phyloP scores from a whole-genome alignment of 495 filamentous ascomycete genomes.

The Jackrogersella multiformis region DNA sequence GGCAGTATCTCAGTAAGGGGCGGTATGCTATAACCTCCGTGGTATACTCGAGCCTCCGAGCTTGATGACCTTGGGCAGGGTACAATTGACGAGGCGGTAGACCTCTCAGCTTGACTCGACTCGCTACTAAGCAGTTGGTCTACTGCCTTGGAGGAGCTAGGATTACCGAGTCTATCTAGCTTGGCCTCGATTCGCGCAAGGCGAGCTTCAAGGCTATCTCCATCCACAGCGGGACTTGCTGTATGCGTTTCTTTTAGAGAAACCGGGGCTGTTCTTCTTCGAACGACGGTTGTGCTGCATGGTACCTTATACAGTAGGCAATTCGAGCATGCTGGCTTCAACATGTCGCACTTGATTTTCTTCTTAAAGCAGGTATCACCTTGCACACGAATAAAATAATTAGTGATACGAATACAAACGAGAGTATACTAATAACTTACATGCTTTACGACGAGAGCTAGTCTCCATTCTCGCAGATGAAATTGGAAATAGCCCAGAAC shows the following conservation, averaged over 20 bases:
- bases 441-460: conserved; percentile 44
- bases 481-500: background rate
- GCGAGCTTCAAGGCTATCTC: conserved; percentile 39
- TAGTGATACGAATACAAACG: background rate
- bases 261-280: conserved; percentile 27
- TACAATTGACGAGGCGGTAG: background rate
- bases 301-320: conserved; percentile 46
- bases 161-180: conserved; percentile 40
- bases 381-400: background rate
- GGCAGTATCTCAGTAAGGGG: conserved; percentile 42
- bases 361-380: conserved; percentile 50
- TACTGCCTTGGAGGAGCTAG: conserved; percentile 1
- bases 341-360: conserved; percentile 49
- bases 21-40: conserved; percentile 27
- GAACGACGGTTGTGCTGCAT: conserved; percentile 44
- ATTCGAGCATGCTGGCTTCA: conserved; percentile 48
- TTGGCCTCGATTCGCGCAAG: conserved; percentile 48
- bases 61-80: background rate
- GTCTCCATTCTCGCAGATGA: conserved; percentile 34
- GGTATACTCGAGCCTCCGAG: background rate
- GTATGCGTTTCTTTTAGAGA: background rate
- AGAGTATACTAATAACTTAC: background rate
- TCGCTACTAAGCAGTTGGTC: background rate
- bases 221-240: conserved; percentile 5
- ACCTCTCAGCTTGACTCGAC: background rate